Base-by-base conservation (phyloP, 306 rosid species). In the Coriaria nepalensis region DNA sequence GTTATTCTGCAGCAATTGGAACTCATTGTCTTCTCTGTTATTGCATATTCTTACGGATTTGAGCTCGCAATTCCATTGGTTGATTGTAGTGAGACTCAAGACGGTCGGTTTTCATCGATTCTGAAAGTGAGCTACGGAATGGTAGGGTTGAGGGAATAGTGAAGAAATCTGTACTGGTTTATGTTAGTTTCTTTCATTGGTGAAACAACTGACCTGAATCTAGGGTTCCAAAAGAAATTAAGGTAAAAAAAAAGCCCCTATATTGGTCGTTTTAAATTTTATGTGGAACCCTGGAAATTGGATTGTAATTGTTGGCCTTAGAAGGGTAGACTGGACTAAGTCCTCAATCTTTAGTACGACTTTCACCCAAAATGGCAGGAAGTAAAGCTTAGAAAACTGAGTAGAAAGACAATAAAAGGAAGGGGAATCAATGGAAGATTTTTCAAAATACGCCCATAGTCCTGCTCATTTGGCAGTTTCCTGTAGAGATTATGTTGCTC, bases 401-500 rank as follows among this genome's bases (percentile, higher is more conserved):
- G 64, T 40, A 63, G 70, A 66, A 56, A 68, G 57, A 56, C 63
- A 63, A 63, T 70, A 50, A 49, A 52, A 37, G 8, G 55, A 39
- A 73, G 11, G 67, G 53, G 61, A 50, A 42, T 57, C 65, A 42
- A 66, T 85, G 96, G 98, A 86, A 42, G 99, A 92, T 62, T 53
- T 75, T 48, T 63, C 83, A 2, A 80, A 68, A 57, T 86, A 86
- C 49, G 68, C 74, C n/a, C 96, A 86, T 45, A 92, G 96, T 68
- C 77, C 88, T 52, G 93, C 78, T 59, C 99, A 92, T 69, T 55
- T 79, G 64, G 99, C 96, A 7, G 93, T 92, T 50, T 76, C 78
- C 4, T 71, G 75, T 41, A 87, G 75, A 6, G 99, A 92, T 68
- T 74, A 78, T 68, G 75, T 73, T 13, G 58, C 79, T 51, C 78